phyloP scores from a whole-genome alignment of 2,329 filamentous ascomycete species.

The Scortechinia acanthostroma region DNA sequence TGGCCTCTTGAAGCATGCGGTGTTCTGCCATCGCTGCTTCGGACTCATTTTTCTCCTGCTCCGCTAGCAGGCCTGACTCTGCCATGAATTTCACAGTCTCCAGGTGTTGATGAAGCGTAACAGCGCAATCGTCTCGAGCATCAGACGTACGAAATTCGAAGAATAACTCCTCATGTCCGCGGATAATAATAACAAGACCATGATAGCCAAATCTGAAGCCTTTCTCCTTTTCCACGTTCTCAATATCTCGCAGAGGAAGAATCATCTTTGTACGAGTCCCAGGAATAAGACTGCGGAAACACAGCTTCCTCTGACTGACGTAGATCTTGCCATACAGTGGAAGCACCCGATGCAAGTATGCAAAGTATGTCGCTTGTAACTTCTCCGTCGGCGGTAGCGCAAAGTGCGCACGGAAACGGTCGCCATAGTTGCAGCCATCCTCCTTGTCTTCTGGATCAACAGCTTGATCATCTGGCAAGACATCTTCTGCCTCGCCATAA shows the following conservation, averaged over 20 bases:
- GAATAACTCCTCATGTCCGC: slow-evolving; percentile 89
- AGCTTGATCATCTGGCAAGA: slow-evolving; percentile 38
- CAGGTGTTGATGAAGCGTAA: slow-evolving; percentile 71
- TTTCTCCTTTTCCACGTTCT: slow-evolving; percentile 90
- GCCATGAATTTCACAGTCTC: slow-evolving; percentile 66
- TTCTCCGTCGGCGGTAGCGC: slow-evolving; percentile 77
- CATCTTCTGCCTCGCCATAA: slow-evolving; percentile 58
- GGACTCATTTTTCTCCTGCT: slow-evolving; percentile 64
- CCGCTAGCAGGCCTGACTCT: slow-evolving; percentile 60
- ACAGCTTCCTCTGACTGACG: slow-evolving; percentile 79
- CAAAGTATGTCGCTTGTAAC: slow-evolving; percentile 83
- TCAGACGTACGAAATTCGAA: slow-evolving; percentile 82
- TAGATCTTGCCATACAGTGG: slow-evolving; percentile 96
- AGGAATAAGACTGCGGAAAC: slow-evolving; percentile 84
- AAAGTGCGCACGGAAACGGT: slow-evolving; percentile 85
- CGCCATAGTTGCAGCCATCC: slow-evolving; percentile 59
- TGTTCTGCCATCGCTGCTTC: slow-evolving; percentile 75
- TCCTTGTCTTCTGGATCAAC: slow-evolving; percentile 51
- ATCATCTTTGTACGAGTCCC: slow-evolving; percentile 89
- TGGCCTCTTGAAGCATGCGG: slow-evolving; percentile 70
- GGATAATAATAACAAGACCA: slow-evolving; percentile 84
- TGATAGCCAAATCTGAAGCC: slow-evolving; percentile 88
- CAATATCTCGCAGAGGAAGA: slow-evolving; percentile 80
- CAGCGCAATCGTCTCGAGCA: slow-evolving; percentile 78
- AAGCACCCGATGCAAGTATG: slow-evolving; percentile 80